Evolutionary conservation across 331 rosid species (phyloP).

Genomic region (Acacia pycnantha): DNA sequence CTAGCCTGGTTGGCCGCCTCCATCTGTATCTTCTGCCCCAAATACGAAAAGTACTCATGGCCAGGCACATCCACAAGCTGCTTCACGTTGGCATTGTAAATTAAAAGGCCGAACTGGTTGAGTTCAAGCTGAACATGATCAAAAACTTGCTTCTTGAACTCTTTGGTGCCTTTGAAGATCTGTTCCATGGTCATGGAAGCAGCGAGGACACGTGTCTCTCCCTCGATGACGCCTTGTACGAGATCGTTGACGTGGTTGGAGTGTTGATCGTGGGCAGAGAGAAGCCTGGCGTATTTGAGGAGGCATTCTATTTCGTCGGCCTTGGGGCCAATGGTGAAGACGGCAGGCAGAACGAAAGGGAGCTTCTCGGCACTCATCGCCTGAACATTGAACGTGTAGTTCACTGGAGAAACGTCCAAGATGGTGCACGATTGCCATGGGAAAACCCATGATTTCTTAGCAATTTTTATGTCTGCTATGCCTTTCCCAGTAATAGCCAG

Average conservation of each 20-base stretch:
- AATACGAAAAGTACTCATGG: conserved; percentile 61
- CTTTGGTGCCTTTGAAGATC: conserved; percentile 56
- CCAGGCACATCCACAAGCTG: conserved; percentile 56
- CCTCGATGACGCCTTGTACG: conserved; percentile 64
- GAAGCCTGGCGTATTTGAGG: conserved; percentile 48
- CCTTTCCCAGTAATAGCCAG: conserved; percentile 58
- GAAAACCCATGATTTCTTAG: conserved; percentile 54
- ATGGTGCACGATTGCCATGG: conserved; percentile 49
- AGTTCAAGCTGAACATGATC: conserved; percentile 61
- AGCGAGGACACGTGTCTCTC: conserved; percentile 67
- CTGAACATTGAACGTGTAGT: conserved; percentile 72
- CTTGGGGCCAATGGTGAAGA: conserved; percentile 67
- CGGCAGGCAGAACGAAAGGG: conserved; percentile 64
- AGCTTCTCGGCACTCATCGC: conserved; percentile 83
- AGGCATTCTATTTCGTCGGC: conserved; percentile 34
- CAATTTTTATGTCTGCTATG: conserved; percentile 47
- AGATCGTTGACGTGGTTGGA: conserved; percentile 58
- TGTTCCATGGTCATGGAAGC: conserved; percentile 77
- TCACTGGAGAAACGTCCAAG: conserved; percentile 65
- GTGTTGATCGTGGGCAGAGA: conserved; percentile 50
- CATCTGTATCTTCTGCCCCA: conserved; percentile 69
- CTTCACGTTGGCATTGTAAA: conserved; percentile 69
- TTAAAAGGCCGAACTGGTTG: conserved; percentile 61
- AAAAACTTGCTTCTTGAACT: conserved; percentile 61
- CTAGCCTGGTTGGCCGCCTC: conserved; percentile 64